Conservation (phyloP, 225 moss, liverwort and hornwort genomes). For the Bryoerythrophyllum caledonicum region DNA sequence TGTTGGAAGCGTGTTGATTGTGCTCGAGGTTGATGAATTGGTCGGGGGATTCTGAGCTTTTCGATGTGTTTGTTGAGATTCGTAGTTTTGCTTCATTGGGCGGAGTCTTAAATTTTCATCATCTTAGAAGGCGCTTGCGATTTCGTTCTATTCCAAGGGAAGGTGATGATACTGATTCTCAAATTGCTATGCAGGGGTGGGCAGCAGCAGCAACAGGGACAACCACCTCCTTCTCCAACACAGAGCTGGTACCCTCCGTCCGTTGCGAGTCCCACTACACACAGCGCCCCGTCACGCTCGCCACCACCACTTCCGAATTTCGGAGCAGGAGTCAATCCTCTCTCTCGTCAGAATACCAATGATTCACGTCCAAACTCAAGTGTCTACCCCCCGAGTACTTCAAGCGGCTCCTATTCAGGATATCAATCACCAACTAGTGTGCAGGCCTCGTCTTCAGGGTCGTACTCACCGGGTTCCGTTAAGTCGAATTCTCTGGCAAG, state of each 20-base stretch:
- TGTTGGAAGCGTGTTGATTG: not conserved
- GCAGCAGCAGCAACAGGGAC: constrained; percentile 66
- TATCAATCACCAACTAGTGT: constrained; percentile 31
- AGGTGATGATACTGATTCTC: not conserved
- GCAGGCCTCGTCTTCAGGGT: constrained; percentile 38
- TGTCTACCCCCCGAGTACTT: constrained; percentile 42
- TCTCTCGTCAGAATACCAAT: constrained; percentile 41
- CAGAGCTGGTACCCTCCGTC: constrained; percentile 73
- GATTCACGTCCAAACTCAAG: constrained; percentile 41
- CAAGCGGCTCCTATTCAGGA: constrained; percentile 43
- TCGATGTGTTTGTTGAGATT: not conserved
- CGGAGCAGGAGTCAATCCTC: constrained; percentile 42
- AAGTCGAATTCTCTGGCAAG: constrained; percentile 44
- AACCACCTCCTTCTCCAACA: constrained; percentile 49
- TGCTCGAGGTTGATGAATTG: not conserved
- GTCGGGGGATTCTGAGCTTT: not conserved
- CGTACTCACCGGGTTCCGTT: constrained; percentile 33
- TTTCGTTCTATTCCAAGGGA: not conserved
- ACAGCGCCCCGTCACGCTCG: constrained; percentile 49
- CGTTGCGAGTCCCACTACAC: constrained; percentile 43
- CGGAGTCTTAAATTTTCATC: not conserved
- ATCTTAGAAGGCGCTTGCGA: not conserved
- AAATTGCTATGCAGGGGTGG: constrained; percentile 47
- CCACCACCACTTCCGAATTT: constrained; percentile 48
- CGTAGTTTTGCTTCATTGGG: not conserved